A percentile compares a stretch with the other conserved stretches of the same genome.
Conservation (phyloP, 202 grass and related monocot genomes). For the Setaria italica region DNA sequence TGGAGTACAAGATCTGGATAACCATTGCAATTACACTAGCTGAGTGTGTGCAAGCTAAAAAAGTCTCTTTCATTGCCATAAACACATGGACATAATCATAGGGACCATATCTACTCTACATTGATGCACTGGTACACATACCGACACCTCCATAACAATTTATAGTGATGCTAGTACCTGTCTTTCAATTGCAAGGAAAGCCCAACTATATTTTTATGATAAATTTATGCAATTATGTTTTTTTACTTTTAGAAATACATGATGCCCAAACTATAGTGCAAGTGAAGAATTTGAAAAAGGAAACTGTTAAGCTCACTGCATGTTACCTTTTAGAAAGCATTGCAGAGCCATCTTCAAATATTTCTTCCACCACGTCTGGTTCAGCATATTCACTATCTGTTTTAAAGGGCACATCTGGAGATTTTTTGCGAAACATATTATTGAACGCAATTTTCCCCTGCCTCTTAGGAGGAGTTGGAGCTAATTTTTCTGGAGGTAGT, state of each 20-base stretch:
- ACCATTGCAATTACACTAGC: conserved; percentile 23
- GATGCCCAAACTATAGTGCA: background rate
- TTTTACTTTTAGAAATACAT: conserved; percentile 9
- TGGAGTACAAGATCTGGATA: conserved; percentile 30
- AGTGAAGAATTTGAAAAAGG: conserved; percentile 9
- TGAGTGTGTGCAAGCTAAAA: background rate
- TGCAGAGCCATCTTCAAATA: conserved; percentile 94
- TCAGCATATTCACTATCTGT: conserved; percentile 63
- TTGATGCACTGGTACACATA: conserved; percentile 37
- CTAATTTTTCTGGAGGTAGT: conserved; percentile 77
- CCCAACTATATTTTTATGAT: conserved; percentile 1
- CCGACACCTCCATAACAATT: conserved; percentile 30
- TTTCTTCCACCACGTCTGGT: conserved; percentile 91
- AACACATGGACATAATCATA: conserved; percentile 22
- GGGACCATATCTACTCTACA: conserved; percentile 15
- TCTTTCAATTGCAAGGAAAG: conserved; percentile 6
- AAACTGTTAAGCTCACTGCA: conserved; percentile 5
- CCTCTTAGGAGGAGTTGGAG: conserved; percentile 62
- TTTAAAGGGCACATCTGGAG: conserved; percentile 45
- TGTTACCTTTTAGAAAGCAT: conserved; percentile 69
- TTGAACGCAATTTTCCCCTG: conserved; percentile 71
- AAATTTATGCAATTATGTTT: background rate
- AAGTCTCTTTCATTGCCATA: conserved; percentile 22
- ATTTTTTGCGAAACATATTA: conserved; percentile 77
- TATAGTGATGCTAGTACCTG: conserved; percentile 17